Percentiles rank a stretch among this genome's conserved stretches.
Conservation (phyloP, 75 land plant genomes). For the Pseudotsuga menziesii region DNA sequence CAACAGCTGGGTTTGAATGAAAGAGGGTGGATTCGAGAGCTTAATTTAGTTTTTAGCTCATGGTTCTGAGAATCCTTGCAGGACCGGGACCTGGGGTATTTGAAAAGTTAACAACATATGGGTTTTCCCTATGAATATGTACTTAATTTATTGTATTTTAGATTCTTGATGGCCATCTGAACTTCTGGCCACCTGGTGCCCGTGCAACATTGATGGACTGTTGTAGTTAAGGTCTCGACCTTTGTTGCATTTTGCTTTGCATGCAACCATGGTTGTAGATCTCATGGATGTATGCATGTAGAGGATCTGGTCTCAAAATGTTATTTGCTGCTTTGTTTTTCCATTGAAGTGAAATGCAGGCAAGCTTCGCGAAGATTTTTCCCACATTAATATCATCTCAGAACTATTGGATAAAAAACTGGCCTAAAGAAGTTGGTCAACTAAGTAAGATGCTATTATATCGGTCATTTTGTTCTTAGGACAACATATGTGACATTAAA, state of each 20-base stretch:
- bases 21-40: neutral
- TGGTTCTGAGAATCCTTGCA: neutral
- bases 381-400: neutral
- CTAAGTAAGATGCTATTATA: neutral
- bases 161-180: slow-evolving; percentile 8
- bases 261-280: slow-evolving; percentile 9
- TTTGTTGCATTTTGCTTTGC: neutral
- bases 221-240: slow-evolving; percentile 1
- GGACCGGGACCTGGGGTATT: neutral
- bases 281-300: neutral
- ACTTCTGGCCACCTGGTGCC: neutral
- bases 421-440: neutral
- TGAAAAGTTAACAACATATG: neutral
- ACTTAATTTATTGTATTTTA: slow-evolving; percentile 6
- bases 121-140: slow-evolving; percentile 1
- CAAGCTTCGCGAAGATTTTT: neutral
- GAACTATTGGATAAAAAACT: neutral
- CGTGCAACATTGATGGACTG: neutral
- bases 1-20: neutral
- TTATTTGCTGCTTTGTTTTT: neutral
- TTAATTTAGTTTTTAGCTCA: slow-evolving; percentile 2
- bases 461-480: neutral
- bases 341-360: slow-evolving; percentile 5
- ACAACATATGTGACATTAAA: neutral
- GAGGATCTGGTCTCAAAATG: neutral